Conservation (phyloP, 768 basidiomycete genomes). For the Cystofilobasidium capitatum region DNA sequence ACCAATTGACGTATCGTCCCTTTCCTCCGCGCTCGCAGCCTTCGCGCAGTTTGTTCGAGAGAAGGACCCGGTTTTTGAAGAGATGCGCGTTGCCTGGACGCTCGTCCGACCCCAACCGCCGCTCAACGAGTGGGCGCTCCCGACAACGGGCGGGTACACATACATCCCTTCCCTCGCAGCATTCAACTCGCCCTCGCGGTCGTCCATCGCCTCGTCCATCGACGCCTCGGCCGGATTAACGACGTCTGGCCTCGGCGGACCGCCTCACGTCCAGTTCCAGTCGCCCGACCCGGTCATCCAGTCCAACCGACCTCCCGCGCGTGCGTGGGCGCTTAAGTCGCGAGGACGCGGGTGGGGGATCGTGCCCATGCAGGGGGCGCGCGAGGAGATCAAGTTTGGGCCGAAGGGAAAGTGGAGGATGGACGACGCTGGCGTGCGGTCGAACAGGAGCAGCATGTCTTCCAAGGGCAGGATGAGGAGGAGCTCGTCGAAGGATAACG, state of each 20-base stretch:
- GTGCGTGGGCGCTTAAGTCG: slow-evolving; percentile 17
- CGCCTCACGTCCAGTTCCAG: not conserved
- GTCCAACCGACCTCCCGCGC: slow-evolving; percentile 7
- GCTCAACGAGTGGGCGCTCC: slow-evolving; percentile 10
- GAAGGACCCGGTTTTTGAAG: slow-evolving; percentile 21
- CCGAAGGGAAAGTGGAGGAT: slow-evolving; percentile 26
- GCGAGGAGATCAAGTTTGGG: slow-evolving; percentile 24
- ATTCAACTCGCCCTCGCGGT: not conserved
- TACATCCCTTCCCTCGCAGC: slow-evolving; percentile 6
- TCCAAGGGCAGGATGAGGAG: not conserved
- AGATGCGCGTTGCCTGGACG: slow-evolving; percentile 24
- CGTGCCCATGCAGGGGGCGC: slow-evolving; percentile 10
- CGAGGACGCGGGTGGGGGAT: slow-evolving; percentile 24
- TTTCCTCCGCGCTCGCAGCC: not conserved
- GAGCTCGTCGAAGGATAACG: not conserved
- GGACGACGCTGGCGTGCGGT: slow-evolving; percentile 7
- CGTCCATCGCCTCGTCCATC: slow-evolving; percentile 3
- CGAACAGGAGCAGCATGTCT: slow-evolving; percentile 6
- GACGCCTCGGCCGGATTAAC: not conserved
- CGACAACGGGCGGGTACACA: slow-evolving; percentile 24
- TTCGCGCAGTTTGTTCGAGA: slow-evolving; percentile 24
- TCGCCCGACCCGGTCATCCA: slow-evolving; percentile 14
- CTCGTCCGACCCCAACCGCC: not conserved
- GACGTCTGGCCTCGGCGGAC: not conserved
- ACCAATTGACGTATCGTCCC: not conserved